Conservation (phyloP, 1,139 yeast species). For the Diutina ranongensis region DNA sequence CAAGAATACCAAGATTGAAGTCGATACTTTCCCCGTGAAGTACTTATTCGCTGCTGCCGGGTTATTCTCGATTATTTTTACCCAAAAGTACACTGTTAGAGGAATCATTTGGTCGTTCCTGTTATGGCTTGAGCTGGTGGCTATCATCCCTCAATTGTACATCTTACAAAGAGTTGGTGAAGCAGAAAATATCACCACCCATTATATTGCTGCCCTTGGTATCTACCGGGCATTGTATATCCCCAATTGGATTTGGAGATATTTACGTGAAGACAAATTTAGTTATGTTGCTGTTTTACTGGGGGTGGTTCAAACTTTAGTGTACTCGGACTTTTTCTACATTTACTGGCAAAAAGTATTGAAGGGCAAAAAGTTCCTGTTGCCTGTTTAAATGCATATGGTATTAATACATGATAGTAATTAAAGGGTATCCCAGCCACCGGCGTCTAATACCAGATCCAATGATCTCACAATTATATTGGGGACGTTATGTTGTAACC, state of each 20-base stretch:
- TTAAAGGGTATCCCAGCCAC: conserved; percentile 80
- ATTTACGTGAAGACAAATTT: conserved; percentile 50
- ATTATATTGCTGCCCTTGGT: conserved; percentile 90
- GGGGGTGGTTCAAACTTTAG: conserved; percentile 73
- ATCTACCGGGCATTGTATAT: conserved; percentile 78
- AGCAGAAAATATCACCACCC: conserved; percentile 78
- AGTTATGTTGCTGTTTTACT: conserved; percentile 67
- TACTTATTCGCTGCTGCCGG: conserved; percentile 59
- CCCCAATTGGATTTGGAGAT: conserved; percentile 93
- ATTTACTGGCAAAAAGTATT: conserved; percentile 71
- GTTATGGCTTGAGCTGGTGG: conserved; percentile 81
- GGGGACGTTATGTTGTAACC: conserved; percentile 75
- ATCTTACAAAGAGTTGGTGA: conserved; percentile 85
- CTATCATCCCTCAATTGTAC: conserved; percentile 85
- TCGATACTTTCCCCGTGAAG: conserved; percentile 67
- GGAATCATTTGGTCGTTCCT: conserved; percentile 73
- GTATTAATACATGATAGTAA: no score
- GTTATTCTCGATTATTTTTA: conserved; percentile 52
- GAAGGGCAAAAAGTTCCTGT: conserved; percentile 69
- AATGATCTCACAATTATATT: conserved; percentile 69
- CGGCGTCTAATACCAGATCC: conserved; percentile 71
- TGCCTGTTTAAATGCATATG: conserved; percentile 49
- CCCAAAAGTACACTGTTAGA: conserved; percentile 45
- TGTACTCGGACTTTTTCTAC: conserved; percentile 93
- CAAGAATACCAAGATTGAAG: conserved; percentile 37